Evolutionary conservation across 1,139 yeast species (phyloP).

Genomic region (Candida sojae): DNA sequence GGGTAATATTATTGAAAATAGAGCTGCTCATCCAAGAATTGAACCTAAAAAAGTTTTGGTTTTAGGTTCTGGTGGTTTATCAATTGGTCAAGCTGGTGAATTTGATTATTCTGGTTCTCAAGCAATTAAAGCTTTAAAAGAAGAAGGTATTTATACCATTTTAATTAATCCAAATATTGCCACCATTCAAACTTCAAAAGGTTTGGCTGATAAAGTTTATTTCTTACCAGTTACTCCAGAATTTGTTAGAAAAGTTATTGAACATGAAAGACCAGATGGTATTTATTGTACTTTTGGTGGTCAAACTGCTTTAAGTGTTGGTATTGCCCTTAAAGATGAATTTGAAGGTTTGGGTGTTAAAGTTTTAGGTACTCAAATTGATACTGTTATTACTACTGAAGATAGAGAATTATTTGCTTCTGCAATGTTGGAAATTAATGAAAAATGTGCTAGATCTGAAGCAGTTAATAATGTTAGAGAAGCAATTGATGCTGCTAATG

Average conservation of each 20-base stretch:
- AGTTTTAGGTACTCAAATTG: slow-evolving; percentile 96
- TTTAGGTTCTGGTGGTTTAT: slow-evolving; percentile 96
- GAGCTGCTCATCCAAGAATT: slow-evolving; percentile 60
- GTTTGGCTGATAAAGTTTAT: slow-evolving; percentile 92
- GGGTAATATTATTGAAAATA: slow-evolving; percentile 72
- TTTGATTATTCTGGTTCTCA: slow-evolving; percentile 98
- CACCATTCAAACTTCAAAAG: slow-evolving; percentile 95
- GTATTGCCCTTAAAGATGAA: slow-evolving; percentile 94
- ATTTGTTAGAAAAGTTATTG: slow-evolving; percentile 89
- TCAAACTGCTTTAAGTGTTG: slow-evolving; percentile 95
- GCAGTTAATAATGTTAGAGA: slow-evolving; percentile 95
- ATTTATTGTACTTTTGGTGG: slow-evolving; percentile 96
- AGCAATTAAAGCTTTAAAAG: slow-evolving; percentile 93
- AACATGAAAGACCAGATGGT: slow-evolving; percentile 95
- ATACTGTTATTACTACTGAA: slow-evolving; percentile 93
- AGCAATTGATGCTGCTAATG: slow-evolving; percentile 83
- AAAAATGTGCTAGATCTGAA: slow-evolving; percentile 94
- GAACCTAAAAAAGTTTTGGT: slow-evolving; percentile 89
- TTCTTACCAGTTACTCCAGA: slow-evolving; percentile 97
- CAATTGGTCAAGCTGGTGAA: slow-evolving; percentile 99
- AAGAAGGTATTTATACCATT: slow-evolving; percentile 82
- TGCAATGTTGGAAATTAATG: slow-evolving; percentile 89
- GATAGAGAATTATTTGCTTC: slow-evolving; percentile 95
- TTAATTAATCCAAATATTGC: slow-evolving; percentile 97
- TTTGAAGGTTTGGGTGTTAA: slow-evolving; percentile 88